Conservation (phyloP, 805 yeast species). For the Kodamaea hsintzibuensis region DNA sequence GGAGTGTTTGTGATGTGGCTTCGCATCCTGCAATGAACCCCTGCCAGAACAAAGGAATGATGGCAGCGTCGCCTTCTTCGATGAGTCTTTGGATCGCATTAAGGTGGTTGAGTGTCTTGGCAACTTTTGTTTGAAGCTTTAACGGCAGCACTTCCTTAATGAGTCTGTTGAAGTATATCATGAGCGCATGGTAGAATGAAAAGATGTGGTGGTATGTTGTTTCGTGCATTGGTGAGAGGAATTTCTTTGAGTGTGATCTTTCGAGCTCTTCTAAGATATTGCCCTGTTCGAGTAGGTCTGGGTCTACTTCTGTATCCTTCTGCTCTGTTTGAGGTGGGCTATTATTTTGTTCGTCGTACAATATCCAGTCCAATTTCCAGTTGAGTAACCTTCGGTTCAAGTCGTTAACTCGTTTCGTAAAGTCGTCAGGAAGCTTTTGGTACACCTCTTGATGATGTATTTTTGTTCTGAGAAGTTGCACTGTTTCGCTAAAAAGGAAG, state of each 20-base stretch:
- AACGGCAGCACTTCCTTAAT: constrained; percentile 56
- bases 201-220: constrained; percentile 78
- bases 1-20: constrained; percentile 57
- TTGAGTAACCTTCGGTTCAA: constrained; percentile 25
- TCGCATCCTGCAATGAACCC: constrained; percentile 89
- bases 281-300: constrained; percentile 11
- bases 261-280: constrained; percentile 13
- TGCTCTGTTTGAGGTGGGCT: constrained; percentile 7
- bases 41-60: constrained; percentile 83
- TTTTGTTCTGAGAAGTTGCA: constrained; percentile 62
- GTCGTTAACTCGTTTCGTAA: constrained; percentile 29
- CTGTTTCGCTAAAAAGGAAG: constrained; percentile 69
- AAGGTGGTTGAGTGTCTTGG: constrained; percentile 60
- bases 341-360: constrained; percentile 31
- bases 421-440: constrained; percentile 33
- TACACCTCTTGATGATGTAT: constrained; percentile 46
- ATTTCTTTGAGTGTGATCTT: constrained; percentile 25
- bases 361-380: constrained; percentile 80
- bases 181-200: constrained; percentile 73
- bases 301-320: constrained; percentile 14
- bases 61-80: constrained; percentile 54
- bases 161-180: constrained; percentile 69
- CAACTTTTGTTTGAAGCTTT: constrained; percentile 62
- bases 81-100: constrained; percentile 61
- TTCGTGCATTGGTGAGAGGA: constrained; percentile 58